phyloP scores from a whole-genome alignment of 2,329 filamentous ascomycete genomes.

The Aspergillus pseudonomiae region DNA sequence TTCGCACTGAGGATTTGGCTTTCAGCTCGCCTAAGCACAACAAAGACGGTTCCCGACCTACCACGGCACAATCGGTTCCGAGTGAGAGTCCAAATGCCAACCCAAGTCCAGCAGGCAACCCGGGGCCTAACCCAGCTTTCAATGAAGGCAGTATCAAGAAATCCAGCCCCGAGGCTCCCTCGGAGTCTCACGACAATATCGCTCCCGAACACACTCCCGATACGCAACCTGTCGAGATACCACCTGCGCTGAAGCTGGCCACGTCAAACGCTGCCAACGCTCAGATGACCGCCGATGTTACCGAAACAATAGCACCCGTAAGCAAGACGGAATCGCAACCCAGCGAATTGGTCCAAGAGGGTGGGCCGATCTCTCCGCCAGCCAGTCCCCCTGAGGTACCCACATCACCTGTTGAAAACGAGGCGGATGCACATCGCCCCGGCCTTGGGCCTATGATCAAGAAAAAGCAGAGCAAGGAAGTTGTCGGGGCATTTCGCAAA shows the following conservation, averaged over 20 bases:
- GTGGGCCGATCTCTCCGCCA: conserved; percentile 14
- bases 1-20: conserved; percentile 23
- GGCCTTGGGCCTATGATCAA: conserved; percentile 91
- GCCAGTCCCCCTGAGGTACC: conserved; percentile 18
- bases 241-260: conserved; percentile 26
- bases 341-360: conserved; percentile 14
- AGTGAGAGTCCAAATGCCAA: conserved; percentile 24
- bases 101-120: conserved; percentile 28
- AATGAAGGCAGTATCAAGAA: conserved; percentile 35
- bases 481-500: conserved; percentile 77
- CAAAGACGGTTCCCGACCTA: conserved; percentile 33
- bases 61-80: conserved; percentile 32
- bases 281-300: conserved; percentile 11
- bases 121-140: conserved; percentile 33
- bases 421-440: conserved; percentile 63
- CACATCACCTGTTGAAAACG: conserved; percentile 43
- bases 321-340: conserved; percentile 12
- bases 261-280: conserved; percentile 19
- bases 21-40: conserved; percentile 24
- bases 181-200: conserved; percentile 37
- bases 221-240: conserved; percentile 23
- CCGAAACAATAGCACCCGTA: conserved; percentile 10
- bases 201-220: conserved; percentile 20
- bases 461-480: conserved; percentile 70
- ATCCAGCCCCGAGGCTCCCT: conserved; percentile 38